Conservation (phyloP, 352 stramenopile species). For the Globisporangium carolinianum region DNA sequence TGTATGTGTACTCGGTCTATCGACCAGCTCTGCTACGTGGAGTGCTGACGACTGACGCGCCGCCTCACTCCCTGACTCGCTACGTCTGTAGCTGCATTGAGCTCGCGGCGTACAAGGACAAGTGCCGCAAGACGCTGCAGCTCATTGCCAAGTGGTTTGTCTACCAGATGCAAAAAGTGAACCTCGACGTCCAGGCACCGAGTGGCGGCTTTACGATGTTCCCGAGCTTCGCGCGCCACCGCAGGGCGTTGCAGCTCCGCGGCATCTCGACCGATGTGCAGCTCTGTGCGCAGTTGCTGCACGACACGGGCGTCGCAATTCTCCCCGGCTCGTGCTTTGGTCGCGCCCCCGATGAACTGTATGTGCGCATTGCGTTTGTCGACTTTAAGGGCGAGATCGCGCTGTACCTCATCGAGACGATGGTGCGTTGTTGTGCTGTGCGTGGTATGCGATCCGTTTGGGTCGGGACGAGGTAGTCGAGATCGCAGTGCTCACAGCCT, state of each 20-base stretch:
- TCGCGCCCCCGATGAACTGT: slow-evolving; percentile 66
- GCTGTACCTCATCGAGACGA: slow-evolving; percentile 83
- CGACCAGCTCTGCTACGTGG: too few species aligned
- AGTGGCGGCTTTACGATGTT: slow-evolving; percentile 84
- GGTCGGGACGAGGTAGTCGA: too few species aligned
- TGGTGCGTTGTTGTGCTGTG: slow-evolving; percentile 33
- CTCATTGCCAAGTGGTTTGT: slow-evolving; percentile 77
- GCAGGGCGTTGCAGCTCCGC: slow-evolving; percentile 46
- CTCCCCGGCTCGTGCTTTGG: slow-evolving; percentile 81
- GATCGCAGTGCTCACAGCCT: background rate
- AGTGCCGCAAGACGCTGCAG: slow-evolving; percentile 75
- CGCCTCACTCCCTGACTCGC: background rate
- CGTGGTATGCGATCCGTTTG: background rate
- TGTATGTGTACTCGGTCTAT: background rate
- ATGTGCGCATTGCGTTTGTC: slow-evolving; percentile 77
- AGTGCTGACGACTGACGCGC: background rate
- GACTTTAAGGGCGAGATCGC: slow-evolving; percentile 87
- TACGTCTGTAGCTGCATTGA: slow-evolving; percentile 53
- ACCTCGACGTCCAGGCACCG: slow-evolving; percentile 66
- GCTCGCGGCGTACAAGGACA: slow-evolving; percentile 71
- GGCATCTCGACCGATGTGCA: slow-evolving; percentile 70
- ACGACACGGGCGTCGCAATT: slow-evolving; percentile 82
- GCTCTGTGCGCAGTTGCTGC: slow-evolving; percentile 66
- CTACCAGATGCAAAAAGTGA: slow-evolving; percentile 83
- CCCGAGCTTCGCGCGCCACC: slow-evolving; percentile 69